Conservation (phyloP, 1,284 basidiomycete genomes). For the Cryptococcus jaspeensis region DNA sequence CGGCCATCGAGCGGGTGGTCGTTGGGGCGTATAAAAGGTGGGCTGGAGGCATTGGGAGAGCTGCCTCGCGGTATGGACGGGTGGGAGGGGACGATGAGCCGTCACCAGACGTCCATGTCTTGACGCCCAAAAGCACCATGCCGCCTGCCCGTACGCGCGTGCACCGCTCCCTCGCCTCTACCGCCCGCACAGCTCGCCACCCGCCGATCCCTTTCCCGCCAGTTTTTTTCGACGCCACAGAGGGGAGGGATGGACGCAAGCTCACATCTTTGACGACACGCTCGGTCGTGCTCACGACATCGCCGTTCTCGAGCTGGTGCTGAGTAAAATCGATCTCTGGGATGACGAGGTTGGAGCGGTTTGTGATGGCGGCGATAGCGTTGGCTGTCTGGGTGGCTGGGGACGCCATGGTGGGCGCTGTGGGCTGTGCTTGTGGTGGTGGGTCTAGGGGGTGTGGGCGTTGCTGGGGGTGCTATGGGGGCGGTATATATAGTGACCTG, state of each 20-base stretch:
- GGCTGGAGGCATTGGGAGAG: too few relatives aligned
- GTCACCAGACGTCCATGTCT: too few relatives aligned
- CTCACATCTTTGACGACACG: slow-evolving; percentile 53
- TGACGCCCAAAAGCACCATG: too few relatives aligned
- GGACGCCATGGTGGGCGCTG: slow-evolving; percentile 33
- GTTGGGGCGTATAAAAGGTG: too few relatives aligned
- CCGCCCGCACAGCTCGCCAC: not conserved
- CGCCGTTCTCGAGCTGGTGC: slow-evolving; percentile 84
- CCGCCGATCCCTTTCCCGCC: not conserved
- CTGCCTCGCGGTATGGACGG: too few relatives aligned
- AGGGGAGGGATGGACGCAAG: slow-evolving; percentile 1
- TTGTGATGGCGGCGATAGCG: slow-evolving; percentile 47
- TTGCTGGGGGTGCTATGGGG: not conserved
- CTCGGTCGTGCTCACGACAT: slow-evolving; percentile 64
- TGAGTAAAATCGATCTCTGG: slow-evolving; percentile 82
- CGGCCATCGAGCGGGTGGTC: too few relatives aligned
- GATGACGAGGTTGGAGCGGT: slow-evolving; percentile 53
- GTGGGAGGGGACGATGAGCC: too few relatives aligned
- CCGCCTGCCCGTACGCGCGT: not conserved
- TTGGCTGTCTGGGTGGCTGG: slow-evolving; percentile 45
- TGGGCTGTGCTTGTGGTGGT: not conserved
- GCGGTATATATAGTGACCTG: not conserved
- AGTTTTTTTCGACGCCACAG: not conserved
- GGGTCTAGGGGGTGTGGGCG: slow-evolving; percentile 1
- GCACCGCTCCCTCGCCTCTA: not conserved